Conservation (phyloP, 345 rosid genomes). For the Nasturtium officinale region DNA sequence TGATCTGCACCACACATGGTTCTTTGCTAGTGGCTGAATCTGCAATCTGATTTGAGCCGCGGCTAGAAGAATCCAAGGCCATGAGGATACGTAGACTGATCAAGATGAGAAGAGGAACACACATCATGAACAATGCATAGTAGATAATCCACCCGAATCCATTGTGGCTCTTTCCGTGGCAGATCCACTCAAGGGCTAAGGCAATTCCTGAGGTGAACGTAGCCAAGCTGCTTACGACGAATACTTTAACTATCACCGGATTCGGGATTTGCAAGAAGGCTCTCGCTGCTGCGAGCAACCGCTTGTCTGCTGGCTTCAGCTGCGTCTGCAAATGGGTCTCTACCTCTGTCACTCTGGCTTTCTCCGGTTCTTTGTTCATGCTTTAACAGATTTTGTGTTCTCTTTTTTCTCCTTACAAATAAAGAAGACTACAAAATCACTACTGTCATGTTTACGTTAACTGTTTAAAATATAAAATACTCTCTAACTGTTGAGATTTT, state of each 20-base stretch:
- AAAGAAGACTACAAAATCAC: no score
- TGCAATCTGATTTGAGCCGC: constrained; percentile 10
- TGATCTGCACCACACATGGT: not conserved
- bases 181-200: constrained; percentile 35
- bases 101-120: constrained; percentile 31
- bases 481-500: not conserved
- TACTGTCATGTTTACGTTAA: not conserved
- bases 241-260: constrained; percentile 35
- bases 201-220: constrained; percentile 38
- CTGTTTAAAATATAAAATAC: not conserved
- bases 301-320: not conserved
- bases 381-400: not conserved
- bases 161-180: constrained; percentile 31
- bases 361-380: not conserved
- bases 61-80: constrained; percentile 3
- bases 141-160: constrained; percentile 39
- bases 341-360: not conserved
- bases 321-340: not conserved
- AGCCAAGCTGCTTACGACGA: constrained; percentile 21
- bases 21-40: constrained; percentile 17
- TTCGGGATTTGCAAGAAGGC: constrained; percentile 13
- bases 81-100: constrained; percentile 16
- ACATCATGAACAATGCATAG: constrained; percentile 31
- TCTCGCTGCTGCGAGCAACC: not conserved
- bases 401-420: no score